Base-by-base conservation (phyloP, 2,329 filamentous ascomycete genomes). In the Scortechinia acanthostroma region DNA sequence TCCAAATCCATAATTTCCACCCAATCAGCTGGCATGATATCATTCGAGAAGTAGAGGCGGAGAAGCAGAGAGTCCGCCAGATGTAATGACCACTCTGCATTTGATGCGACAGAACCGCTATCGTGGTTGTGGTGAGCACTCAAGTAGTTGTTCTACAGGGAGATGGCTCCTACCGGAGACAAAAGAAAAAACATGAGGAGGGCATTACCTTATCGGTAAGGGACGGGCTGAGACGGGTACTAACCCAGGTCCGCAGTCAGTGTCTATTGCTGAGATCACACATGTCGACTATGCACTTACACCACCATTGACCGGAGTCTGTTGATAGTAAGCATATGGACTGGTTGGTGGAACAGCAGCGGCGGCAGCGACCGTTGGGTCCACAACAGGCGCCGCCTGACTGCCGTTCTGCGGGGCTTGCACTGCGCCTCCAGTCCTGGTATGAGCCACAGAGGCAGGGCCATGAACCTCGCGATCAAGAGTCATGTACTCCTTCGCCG, bases 401-500 rank as follows among this genome's bases (percentile, higher is more conserved):
- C 25, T 30, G n/a, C 25, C 25, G 25, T 30, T 30, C n/a, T 30
- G 25, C 14, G 35, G 35, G 35, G 35, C 17, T 6, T 10, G 35
- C 6, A 17, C 35, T 10, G 35, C 35, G 17, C 35, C 35, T 6
- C 35, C 35, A 17, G 35, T 40, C 17, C 35, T 10, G 10, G 17
- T 40, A 6, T 10, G 14, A 40, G 35, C 10, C 35, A 40, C 35
- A 13, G 35, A 40, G 10, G 35, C 35, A 40, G 35, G 35, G 6
- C 35, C 35, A 19, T 40, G 35, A 17, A 96, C 78, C 61, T 95
- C 87, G 37, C 83, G 78, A 59, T 98, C 91, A 25, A 97, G 70
- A 48, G 75, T 69, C 58, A 96, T 73, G 61, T 91, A 95, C 54
- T 91, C 85, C 64, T 90, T 88, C 68, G 94, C 91, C 2, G 88